Conservation (phyloP, 108 stramenopile species). For the Stephanodiscus minutulus region DNA sequence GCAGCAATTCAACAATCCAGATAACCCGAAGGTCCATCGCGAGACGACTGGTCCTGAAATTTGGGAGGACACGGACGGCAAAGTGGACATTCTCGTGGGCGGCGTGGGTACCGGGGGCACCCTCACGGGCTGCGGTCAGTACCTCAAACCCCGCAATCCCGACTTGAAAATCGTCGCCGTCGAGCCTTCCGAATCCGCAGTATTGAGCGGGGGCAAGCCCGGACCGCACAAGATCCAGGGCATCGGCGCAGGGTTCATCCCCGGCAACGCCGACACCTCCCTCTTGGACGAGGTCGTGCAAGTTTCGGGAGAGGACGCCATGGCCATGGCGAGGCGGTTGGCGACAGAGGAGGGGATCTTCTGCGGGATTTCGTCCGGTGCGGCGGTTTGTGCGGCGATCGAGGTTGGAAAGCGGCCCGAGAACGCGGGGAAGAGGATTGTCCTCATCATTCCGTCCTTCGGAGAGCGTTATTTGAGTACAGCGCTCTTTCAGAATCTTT, state of each 20-base stretch:
- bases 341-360: conserved; percentile 79
- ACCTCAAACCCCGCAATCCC: conserved; percentile 72
- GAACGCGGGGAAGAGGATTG: conserved; percentile 74
- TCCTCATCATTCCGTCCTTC: conserved; percentile 65
- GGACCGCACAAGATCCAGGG: conserved; percentile 92
- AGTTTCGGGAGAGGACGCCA: conserved; percentile 60
- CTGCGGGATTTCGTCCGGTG: conserved; percentile 74
- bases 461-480: conserved; percentile 75
- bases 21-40: conserved; percentile 88
- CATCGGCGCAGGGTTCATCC: conserved; percentile 89
- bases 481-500: conserved; percentile 85
- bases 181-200: conserved; percentile 73
- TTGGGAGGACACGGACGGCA: conserved; percentile 74
- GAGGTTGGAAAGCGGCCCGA: conserved; percentile 70
- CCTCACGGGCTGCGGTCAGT: conserved; percentile 73
- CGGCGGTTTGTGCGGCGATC: conserved; percentile 67
- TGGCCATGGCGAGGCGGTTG: conserved; percentile 63
- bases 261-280: conserved; percentile 84
- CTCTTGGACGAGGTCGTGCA: conserved; percentile 70
- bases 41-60: conserved; percentile 87
- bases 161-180: conserved; percentile 72
- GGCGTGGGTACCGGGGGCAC: conserved; percentile 92
- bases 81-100: conserved; percentile 82
- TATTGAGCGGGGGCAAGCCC: conserved; percentile 75
- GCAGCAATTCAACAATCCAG: conserved; percentile 94